Conservation (phyloP, 2,329 filamentous ascomycete species). For the Trichoderma sp. region DNA sequence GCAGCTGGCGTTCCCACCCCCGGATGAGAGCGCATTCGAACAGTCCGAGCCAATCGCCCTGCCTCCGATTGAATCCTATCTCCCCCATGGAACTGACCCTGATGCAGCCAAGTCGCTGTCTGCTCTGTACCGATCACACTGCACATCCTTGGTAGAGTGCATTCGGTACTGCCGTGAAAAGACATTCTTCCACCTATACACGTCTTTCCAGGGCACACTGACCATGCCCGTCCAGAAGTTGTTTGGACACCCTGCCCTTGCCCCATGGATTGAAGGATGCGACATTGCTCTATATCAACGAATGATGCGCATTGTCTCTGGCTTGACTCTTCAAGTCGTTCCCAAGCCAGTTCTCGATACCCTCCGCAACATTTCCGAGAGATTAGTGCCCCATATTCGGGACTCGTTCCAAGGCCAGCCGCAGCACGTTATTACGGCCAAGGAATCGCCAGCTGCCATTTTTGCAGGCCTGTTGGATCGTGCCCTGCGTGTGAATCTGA, state of each 20-base stretch:
- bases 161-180: constrained; percentile 97
- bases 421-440: constrained; percentile 80
- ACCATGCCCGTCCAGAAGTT: constrained; percentile 96
- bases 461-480: constrained; percentile 87
- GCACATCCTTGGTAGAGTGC: constrained; percentile 91
- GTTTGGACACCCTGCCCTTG: constrained; percentile 76
- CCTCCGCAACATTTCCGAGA: constrained; percentile 81
- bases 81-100: constrained; percentile 78
- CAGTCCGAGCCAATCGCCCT: constrained; percentile 73
- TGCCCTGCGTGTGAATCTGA: constrained; percentile 86
- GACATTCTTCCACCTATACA: constrained; percentile 92
- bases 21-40: constrained; percentile 50
- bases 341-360: constrained; percentile 86
- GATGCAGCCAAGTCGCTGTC: constrained; percentile 84
- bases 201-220: constrained; percentile 91
- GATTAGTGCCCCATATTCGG: constrained; percentile 77
- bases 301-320: constrained; percentile 89
- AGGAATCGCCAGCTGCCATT: constrained; percentile 82
- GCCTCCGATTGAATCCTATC: constrained; percentile 82
- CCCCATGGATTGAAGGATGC: constrained; percentile 92
- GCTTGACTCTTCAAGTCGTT: constrained; percentile 87
- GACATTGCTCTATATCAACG: constrained; percentile 96
- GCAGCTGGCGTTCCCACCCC: constrained; percentile 61
- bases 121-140: constrained; percentile 90
- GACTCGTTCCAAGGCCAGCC: constrained; percentile 86